Evolutionary conservation across 2,329 filamentous ascomycete species (phyloP).

Genomic region (Colletotrichum agaves): DNA sequence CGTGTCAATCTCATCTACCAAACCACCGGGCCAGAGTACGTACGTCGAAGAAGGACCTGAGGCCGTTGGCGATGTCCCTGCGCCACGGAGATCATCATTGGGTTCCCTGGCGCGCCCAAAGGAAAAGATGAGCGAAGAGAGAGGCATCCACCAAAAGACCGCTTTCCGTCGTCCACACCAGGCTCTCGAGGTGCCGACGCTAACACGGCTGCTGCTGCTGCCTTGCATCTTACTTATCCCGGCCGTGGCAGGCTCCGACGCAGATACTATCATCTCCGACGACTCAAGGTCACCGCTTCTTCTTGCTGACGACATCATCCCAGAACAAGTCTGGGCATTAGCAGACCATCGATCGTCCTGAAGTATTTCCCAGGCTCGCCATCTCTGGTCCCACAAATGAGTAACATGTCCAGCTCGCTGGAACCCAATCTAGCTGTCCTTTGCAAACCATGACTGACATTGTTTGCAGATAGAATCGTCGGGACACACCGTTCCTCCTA

Average conservation of each 20-base stretch:
- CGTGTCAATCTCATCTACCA: neutral
- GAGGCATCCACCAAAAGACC: neutral
- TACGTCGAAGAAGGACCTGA: neutral
- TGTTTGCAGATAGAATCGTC: neutral
- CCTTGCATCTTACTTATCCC: neutral
- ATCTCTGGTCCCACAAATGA: neutral
- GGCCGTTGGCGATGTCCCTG: slow-evolving; percentile 14
- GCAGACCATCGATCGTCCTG: neutral
- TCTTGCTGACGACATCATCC: slow-evolving; percentile 27
- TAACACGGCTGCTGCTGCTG: slow-evolving; percentile 5
- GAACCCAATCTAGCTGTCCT: neutral
- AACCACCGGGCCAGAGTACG: neutral
- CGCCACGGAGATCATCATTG: slow-evolving; percentile 7
- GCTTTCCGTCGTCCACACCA: neutral
- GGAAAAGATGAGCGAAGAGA: neutral
- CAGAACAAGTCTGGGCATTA: neutral
- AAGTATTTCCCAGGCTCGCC: slow-evolving; percentile 16
- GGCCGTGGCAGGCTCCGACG: neutral
- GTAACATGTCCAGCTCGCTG: slow-evolving; percentile 1
- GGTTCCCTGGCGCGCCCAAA: neutral
- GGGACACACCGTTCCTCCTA: neutral
- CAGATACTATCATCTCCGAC: slow-evolving; percentile 18
- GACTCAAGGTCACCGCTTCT: slow-evolving; percentile 32
- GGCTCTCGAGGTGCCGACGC: slow-evolving; percentile 30
- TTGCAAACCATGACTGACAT: neutral